These are phyloP conservation scores for Penicillium sp. DNA, from an alignment of 2,329 filamentous ascomycete genomes.

Conservation along the genomic window DNA sequence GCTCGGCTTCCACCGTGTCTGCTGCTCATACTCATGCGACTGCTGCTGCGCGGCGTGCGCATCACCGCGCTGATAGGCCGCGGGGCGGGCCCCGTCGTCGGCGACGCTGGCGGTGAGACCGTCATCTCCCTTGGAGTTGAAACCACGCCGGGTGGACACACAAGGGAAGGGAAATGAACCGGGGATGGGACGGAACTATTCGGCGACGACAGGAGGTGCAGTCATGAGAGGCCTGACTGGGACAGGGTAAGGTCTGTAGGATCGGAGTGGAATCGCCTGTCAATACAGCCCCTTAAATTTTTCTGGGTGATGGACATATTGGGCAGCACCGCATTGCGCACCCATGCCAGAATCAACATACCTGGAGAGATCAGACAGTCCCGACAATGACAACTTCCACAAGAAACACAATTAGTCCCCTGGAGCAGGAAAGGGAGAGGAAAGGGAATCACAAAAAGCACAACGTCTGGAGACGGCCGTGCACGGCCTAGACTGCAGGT, in stretches of 20 bases:
- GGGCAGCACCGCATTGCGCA: not conserved
- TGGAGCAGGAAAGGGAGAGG: slow-evolving; percentile 12
- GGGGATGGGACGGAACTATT: slow-evolving; percentile 3
- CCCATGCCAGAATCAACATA: not conserved
- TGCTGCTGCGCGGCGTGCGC: slow-evolving; percentile 72
- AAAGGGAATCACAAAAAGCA: slow-evolving; percentile 9
- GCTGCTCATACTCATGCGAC: slow-evolving; percentile 76
- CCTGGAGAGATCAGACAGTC: slow-evolving; percentile 4
- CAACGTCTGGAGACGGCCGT: slow-evolving; percentile 22
- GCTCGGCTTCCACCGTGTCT: slow-evolving; percentile 74
- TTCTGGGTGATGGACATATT: not conserved
- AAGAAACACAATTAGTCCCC: slow-evolving; percentile 1
- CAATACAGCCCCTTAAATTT: slow-evolving; percentile 10
- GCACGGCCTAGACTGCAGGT: slow-evolving; percentile 14
- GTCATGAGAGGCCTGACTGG: slow-evolving; percentile 25
- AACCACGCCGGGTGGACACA: slow-evolving; percentile 22
- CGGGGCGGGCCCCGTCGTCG: slow-evolving; percentile 53
- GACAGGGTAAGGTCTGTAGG: too few relatives aligned
- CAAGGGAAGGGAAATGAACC: slow-evolving; percentile 4
- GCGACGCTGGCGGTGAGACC: slow-evolving; percentile 68
- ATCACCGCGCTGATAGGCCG: slow-evolving; percentile 80
- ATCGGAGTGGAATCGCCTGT: slow-evolving; percentile 14
- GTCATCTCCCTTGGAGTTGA: slow-evolving; percentile 51
- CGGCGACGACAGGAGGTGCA: slow-evolving; percentile 7
- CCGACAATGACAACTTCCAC: too few relatives aligned